These are phyloP conservation scores for Alternaria tenuissima DNA, from an alignment of 2,329 filamentous ascomycete genomes.

Conservation along the genomic window DNA sequence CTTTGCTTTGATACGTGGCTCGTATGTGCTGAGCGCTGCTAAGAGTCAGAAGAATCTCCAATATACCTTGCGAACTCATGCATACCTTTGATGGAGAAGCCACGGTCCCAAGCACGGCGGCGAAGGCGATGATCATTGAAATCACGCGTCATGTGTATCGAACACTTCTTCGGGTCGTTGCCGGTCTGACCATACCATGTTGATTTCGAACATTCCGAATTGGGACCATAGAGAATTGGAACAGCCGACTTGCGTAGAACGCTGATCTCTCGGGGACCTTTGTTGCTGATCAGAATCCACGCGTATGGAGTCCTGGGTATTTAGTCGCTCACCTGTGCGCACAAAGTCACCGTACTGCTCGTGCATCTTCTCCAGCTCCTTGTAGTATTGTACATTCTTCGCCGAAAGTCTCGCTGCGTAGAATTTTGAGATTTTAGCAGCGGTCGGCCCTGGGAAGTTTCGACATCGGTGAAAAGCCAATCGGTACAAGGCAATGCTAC, in stretches of 20 bases:
- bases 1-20: conserved; percentile 37
- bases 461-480: conserved; percentile 35
- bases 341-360: conserved; percentile 47
- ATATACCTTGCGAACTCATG: background rate
- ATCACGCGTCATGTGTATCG: conserved; percentile 37
- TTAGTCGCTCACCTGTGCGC: conserved; percentile 36
- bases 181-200: conserved; percentile 38
- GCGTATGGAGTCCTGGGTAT: background rate
- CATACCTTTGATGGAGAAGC: conserved; percentile 37
- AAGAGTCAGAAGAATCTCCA: conserved; percentile 1
- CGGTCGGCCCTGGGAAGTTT: conserved; percentile 35
- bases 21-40: conserved; percentile 32
- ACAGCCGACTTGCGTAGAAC: conserved; percentile 32
- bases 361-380: conserved; percentile 41
- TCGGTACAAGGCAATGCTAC: conserved; percentile 37
- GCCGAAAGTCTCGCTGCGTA: conserved; percentile 37
- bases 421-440: conserved; percentile 37
- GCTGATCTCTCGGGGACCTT: conserved; percentile 36
- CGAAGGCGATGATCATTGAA: conserved; percentile 28
- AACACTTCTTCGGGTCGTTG: conserved; percentile 29
- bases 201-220: conserved; percentile 34
- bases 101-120: conserved; percentile 39
- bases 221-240: conserved; percentile 31
- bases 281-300: background rate
- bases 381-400: conserved; percentile 39